A percentile compares a stretch with the other conserved stretches of the same genome.
Evolutionary conservation across 169 alveolate genomes (phyloP).

Genomic region (Eimeria nieschulzi): DNA sequence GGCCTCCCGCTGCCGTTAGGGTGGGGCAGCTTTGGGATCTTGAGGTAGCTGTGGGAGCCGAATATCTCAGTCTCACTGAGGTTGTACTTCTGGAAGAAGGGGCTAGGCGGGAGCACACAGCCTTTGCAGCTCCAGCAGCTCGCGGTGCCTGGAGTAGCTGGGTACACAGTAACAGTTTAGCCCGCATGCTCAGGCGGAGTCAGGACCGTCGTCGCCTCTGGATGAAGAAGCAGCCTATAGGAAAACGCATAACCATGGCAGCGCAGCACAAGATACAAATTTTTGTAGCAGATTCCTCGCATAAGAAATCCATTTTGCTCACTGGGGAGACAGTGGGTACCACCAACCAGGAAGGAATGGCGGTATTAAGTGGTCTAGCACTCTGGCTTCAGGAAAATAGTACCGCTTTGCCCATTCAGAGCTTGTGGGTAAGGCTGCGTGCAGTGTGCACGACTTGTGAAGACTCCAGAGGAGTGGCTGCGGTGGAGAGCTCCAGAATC

Average conservation of each 20-base stretch:
- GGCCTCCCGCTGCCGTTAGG: constrained; percentile 23
- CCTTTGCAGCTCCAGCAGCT: neutral
- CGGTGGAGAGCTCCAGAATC: constrained; percentile 13
- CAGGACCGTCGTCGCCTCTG: neutral
- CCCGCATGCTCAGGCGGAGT: neutral
- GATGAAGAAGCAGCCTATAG: neutral
- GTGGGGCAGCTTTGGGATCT: constrained; percentile 64
- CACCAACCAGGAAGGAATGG: constrained; percentile 24
- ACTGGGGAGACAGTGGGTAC: neutral
- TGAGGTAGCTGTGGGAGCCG: neutral
- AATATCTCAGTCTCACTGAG: neutral
- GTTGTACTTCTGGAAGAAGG: constrained; percentile 6
- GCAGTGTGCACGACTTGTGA: constrained; percentile 36
- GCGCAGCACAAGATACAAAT: neutral
- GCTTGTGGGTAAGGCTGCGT: constrained; percentile 31
- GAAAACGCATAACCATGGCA: neutral
- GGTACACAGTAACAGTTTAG: neutral
- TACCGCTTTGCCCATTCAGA: neutral
- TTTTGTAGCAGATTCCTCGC: constrained; percentile 30
- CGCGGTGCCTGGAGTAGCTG: constrained; percentile 41
- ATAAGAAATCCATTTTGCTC: neutral
- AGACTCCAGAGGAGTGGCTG: neutral
- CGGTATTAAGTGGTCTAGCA: constrained; percentile 27
- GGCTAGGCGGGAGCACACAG: constrained; percentile 16
- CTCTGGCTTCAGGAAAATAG: constrained; percentile 49